phyloP scores from a whole-genome alignment of 306 rosid genomes.

The Dryas alaskensis region DNA sequence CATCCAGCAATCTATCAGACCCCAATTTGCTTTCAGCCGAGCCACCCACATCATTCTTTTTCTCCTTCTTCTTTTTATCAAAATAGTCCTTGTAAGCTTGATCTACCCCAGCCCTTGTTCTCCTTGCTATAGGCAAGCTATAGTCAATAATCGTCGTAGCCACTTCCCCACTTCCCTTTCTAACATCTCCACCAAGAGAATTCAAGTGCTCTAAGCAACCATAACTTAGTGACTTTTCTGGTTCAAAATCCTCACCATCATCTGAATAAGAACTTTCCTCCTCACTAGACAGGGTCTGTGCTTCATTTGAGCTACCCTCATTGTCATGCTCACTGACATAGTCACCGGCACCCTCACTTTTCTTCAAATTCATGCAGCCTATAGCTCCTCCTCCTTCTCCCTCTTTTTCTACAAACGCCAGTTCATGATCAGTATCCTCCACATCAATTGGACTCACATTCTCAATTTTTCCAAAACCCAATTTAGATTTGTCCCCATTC shows the following conservation, averaged over 20 bases:
- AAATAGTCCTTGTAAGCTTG: too few relatives aligned
- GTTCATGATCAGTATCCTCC: slow-evolving; percentile 13
- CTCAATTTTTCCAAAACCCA: neutral
- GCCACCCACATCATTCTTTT: too few relatives aligned
- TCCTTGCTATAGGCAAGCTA: too few relatives aligned
- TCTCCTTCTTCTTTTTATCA: too few relatives aligned
- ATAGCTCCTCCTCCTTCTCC: neutral
- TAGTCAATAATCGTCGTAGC: too few relatives aligned
- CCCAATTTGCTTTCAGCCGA: too few relatives aligned
- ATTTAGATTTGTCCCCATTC: too few relatives aligned
- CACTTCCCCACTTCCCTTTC: slow-evolving; percentile 7
- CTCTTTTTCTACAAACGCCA: slow-evolving; percentile 1
- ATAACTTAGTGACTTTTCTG: neutral
- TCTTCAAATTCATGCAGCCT: too few relatives aligned
- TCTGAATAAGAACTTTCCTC: neutral
- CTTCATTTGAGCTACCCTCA: neutral
- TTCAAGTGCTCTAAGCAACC: neutral
- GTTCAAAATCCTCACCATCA: neutral
- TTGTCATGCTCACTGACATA: too few relatives aligned
- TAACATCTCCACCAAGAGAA: neutral
- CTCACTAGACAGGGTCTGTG: neutral
- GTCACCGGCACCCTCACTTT: neutral
- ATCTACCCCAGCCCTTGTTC: too few relatives aligned
- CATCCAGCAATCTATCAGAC: too few relatives aligned
- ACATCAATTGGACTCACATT: neutral